Conservation (phyloP, 2,329 filamentous ascomycete species). For the Phaeosphaeriaceae sp. region DNA sequence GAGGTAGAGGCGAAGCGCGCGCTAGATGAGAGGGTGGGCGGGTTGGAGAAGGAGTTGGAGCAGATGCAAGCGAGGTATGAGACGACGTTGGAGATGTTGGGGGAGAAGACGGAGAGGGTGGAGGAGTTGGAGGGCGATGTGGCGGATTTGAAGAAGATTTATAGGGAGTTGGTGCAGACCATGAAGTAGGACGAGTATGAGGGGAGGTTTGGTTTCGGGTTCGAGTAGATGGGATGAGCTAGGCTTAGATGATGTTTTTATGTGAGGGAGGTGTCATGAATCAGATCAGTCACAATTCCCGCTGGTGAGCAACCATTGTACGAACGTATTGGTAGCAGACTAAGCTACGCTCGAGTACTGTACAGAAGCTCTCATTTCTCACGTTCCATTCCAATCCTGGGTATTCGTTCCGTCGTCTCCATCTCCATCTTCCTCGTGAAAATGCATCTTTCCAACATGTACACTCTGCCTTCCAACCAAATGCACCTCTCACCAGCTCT, state of each 20-base stretch:
- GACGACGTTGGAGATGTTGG: constrained; percentile 90
- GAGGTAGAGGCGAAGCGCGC: constrained; percentile 76
- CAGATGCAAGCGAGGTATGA: constrained; percentile 81
- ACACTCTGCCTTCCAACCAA: constrained; percentile 1
- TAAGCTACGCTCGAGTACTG: constrained; percentile 6
- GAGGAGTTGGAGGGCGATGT: constrained; percentile 91
- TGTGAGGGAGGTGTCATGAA: not conserved
- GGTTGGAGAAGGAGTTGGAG: constrained; percentile 71
- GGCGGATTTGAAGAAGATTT: constrained; percentile 93
- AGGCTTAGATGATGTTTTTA: not conserved
- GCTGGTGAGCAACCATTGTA: not conserved
- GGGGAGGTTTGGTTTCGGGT: not conserved
- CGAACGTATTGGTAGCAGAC: not conserved
- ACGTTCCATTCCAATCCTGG: constrained; percentile 17
- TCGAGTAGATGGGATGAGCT: too few species aligned
- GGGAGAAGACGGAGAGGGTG: constrained; percentile 94
- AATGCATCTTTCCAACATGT: constrained; percentile 15
- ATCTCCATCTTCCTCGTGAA: constrained; percentile 2
- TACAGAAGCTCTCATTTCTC: constrained; percentile 9
- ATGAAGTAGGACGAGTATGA: constrained; percentile 64
- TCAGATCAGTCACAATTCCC: too few species aligned
- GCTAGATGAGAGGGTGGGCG: constrained; percentile 65
- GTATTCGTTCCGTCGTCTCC: constrained; percentile 25
- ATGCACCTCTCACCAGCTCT: not conserved
- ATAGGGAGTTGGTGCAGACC: constrained; percentile 87